These are phyloP conservation scores for Fusarium palustre DNA, from an alignment of 2,329 filamentous ascomycete genomes.

Conservation along the genomic window DNA sequence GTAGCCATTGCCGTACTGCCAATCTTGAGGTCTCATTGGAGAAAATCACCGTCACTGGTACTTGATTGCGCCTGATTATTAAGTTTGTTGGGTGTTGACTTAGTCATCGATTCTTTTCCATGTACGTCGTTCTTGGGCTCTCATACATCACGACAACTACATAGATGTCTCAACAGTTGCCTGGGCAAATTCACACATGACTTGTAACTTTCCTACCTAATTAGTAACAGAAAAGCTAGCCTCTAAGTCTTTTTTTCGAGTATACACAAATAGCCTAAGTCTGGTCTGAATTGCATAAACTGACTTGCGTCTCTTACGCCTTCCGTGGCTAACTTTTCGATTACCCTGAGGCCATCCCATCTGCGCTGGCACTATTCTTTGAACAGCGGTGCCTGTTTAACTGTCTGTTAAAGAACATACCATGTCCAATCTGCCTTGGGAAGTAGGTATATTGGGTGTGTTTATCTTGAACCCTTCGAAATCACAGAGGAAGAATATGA, in stretches of 20 bases:
- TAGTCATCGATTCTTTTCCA: background rate
- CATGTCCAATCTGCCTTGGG: background rate
- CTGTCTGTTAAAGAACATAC: background rate
- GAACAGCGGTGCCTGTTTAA: background rate
- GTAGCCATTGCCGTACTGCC: conserved; percentile 16
- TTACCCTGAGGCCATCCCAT: background rate
- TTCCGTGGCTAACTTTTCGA: background rate
- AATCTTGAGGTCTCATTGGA: conserved; percentile 18
- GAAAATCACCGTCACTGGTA: background rate
- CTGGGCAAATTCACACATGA: background rate
- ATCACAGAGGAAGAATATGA: conserved; percentile 82
- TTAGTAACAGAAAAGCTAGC: background rate
- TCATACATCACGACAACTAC: background rate
- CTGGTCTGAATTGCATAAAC: background rate
- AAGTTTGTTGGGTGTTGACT: background rate
- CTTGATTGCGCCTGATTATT: conserved; percentile 1
- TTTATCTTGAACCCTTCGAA: background rate
- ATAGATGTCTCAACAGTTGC: conserved; percentile 2
- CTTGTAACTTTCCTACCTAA: conserved; percentile 21
- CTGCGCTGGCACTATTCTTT: conserved; percentile 15
- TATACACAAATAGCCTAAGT: background rate
- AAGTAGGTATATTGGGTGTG: background rate
- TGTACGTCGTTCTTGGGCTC: background rate
- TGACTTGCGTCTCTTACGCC: background rate
- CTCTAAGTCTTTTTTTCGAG: background rate